Percentiles rank a stretch among this genome's conserved stretches.
Evolutionary conservation across 2,329 filamentous ascomycete species (phyloP).

Genomic region (Fusarium camptoceras): DNA sequence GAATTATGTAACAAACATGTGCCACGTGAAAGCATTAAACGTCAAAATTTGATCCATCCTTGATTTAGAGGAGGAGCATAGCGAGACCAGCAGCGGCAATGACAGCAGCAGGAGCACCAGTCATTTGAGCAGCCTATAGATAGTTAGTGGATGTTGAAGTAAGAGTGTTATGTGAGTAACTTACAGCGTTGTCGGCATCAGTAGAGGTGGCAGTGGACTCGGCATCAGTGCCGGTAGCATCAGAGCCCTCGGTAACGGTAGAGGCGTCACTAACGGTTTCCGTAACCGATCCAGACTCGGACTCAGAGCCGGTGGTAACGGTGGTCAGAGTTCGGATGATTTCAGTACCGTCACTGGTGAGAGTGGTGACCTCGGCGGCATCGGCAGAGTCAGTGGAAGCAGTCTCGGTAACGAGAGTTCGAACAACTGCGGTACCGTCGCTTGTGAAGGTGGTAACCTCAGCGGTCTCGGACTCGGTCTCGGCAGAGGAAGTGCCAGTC

Average conservation of each 20-base stretch:
- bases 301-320: constrained; percentile 28
- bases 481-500: constrained; percentile 16
- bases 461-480: constrained; percentile 15
- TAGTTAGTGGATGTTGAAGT: constrained; percentile 13
- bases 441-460: constrained; percentile 39
- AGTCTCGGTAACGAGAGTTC: constrained; percentile 37
- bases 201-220: constrained; percentile 38
- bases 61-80: constrained; percentile 60
- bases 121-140: constrained; percentile 53
- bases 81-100: constrained; percentile 63
- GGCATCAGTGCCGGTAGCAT: constrained; percentile 33
- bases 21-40: constrained; percentile 50
- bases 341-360: constrained; percentile 35
- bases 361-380: constrained; percentile 36
- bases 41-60: constrained; percentile 20
- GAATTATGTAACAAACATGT: constrained; percentile 59
- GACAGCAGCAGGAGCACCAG: constrained; percentile 60
- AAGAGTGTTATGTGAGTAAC: constrained; percentile 22
- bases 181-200: constrained; percentile 48
- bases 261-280: constrained; percentile 40
- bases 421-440: constrained; percentile 31
- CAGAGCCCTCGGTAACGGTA: constrained; percentile 28
- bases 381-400: constrained; percentile 26
- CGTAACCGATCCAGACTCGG: constrained; percentile 24
- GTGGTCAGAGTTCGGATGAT: constrained; percentile 40